phyloP scores from a whole-genome alignment of 768 basidiomycete species.

The Boletus pseudopeckii region DNA sequence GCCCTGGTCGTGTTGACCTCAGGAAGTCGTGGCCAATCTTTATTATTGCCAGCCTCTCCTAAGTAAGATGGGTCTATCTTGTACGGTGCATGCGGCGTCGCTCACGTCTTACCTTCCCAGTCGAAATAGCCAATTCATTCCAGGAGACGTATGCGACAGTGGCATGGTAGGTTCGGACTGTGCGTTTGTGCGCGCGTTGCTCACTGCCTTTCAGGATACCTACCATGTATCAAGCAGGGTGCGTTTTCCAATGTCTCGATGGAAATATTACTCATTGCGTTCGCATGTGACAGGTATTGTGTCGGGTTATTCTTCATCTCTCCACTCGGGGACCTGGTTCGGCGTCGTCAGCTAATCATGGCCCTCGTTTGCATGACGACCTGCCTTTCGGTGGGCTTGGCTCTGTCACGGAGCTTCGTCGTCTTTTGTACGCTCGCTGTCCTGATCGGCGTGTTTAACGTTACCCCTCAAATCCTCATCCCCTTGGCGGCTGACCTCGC shows the following conservation, averaged over 20 bases:
- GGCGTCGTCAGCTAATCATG: conserved; percentile 41
- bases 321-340: conserved; percentile 46
- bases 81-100: not conserved
- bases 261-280: not conserved
- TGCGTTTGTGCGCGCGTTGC: not conserved
- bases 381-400: conserved; percentile 39
- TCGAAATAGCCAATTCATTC: conserved; percentile 38
- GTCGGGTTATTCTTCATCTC: conserved; percentile 43
- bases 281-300: not conserved
- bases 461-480: conserved; percentile 38
- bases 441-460: conserved; percentile 38
- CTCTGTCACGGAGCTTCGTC: conserved; percentile 32
- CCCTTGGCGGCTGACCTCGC: conserved; percentile 47
- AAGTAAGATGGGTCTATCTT: conserved; percentile 39
- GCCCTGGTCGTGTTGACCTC: not conserved
- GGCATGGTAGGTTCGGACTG: conserved; percentile 24
- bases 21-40: conserved; percentile 54
- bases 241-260: conserved; percentile 6
- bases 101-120: conserved; percentile 3
- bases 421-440: conserved; percentile 35
- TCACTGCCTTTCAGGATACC: conserved; percentile 45
- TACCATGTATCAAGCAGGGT: conserved; percentile 68
- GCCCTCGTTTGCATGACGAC: conserved; percentile 32
- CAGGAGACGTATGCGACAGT: conserved; percentile 32
- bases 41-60: conserved; percentile 83